phyloP scores from a whole-genome alignment of 2,329 filamentous ascomycete species.

The Microdochium bolleyi region DNA sequence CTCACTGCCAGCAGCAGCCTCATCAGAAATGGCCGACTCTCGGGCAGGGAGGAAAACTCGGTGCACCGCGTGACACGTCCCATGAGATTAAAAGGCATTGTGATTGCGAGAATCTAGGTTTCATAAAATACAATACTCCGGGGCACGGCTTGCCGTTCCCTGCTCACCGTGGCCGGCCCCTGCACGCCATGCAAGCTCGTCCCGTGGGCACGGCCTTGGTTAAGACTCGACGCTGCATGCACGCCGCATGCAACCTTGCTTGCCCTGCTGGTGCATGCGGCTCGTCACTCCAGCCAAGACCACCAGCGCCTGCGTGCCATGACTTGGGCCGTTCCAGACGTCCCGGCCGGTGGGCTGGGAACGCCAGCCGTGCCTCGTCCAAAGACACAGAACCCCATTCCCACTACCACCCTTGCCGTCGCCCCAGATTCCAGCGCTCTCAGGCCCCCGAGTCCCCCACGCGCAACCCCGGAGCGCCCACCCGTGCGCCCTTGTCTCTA shows the following conservation, averaged over 20 bases:
- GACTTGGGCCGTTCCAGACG: not conserved
- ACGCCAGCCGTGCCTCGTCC: not conserved
- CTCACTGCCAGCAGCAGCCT: no score
- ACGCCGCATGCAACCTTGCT: not conserved
- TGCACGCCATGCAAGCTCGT: not conserved
- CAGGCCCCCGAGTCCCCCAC: no score
- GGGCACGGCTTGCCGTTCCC: not conserved
- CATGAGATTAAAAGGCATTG: no score
- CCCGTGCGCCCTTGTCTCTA: no score
- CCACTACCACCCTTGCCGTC: not conserved
- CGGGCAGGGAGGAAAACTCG: no score
- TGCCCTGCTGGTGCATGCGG: not conserved
- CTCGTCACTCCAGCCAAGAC: not conserved
- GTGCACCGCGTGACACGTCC: no score
- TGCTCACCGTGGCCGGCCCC: not conserved
- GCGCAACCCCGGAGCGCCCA: no score
- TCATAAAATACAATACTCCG: no score
- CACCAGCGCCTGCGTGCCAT: not conserved
- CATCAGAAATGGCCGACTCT: no score
- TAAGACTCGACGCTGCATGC: not conserved
- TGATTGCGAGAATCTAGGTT: no score
- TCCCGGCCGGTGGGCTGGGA: not conserved
- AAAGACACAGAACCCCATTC: not conserved
- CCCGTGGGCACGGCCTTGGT: not conserved
- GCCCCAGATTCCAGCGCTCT: no score